These are phyloP conservation scores for Aplosporella prunicola DNA, from an alignment of 2,329 filamentous ascomycete species.

Conservation along the genomic window DNA sequence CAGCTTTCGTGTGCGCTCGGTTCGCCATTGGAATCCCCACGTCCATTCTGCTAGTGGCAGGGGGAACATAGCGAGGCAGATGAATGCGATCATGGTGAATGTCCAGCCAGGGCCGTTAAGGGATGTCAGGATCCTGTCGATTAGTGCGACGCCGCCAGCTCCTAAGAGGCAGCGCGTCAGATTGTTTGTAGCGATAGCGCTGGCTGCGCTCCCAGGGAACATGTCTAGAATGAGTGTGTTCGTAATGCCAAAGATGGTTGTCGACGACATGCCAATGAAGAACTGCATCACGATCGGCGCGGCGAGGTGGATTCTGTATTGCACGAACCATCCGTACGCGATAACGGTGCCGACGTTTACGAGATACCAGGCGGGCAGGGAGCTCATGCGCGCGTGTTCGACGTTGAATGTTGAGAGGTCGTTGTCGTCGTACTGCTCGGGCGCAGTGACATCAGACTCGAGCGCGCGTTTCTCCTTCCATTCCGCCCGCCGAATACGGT, in stretches of 20 bases:
- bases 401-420: conserved; percentile 34
- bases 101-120: neutral
- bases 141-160: conserved; percentile 41
- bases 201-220: conserved; percentile 41
- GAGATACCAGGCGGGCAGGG: conserved; percentile 37
- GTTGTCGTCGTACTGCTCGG: neutral
- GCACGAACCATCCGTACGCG: conserved; percentile 45
- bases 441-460: neutral
- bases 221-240: conserved; percentile 48
- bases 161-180: conserved; percentile 44
- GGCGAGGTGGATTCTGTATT: conserved; percentile 30
- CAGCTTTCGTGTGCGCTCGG: neutral
- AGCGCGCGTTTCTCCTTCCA: conserved; percentile 9
- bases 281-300: conserved; percentile 44
- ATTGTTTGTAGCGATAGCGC: conserved; percentile 45
- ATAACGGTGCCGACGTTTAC: conserved; percentile 40
- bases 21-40: neutral
- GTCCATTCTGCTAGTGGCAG: neutral
- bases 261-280: conserved; percentile 43
- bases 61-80: neutral
- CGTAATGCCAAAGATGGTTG: conserved; percentile 40
- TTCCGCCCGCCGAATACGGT: conserved; percentile 28
- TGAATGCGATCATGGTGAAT: neutral
- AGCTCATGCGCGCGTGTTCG: conserved; percentile 43
- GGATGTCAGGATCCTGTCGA: conserved; percentile 23